These are phyloP conservation scores for Heimioporus sp. DNA, from an alignment of 768 basidiomycete genomes.

Conservation along the genomic window DNA sequence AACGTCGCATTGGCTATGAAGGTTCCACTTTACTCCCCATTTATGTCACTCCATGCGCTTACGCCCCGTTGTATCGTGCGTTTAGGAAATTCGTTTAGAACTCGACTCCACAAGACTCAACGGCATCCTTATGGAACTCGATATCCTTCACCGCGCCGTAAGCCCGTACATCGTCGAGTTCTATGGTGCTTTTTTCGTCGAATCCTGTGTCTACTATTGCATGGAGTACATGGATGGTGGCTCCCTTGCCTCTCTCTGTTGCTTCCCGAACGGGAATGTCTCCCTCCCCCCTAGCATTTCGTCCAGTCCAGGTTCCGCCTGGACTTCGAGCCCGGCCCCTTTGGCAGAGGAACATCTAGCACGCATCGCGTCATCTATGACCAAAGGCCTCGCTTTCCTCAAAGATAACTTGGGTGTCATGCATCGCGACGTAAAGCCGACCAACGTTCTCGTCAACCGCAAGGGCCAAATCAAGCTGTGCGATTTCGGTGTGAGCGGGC, in stretches of 20 bases:
- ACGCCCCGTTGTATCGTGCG: neutral
- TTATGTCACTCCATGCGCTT: constrained; percentile 8
- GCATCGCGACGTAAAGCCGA: constrained; percentile 88
- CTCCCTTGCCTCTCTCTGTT: constrained; percentile 73
- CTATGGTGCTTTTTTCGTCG: constrained; percentile 98
- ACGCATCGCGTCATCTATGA: constrained; percentile 78
- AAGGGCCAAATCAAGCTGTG: constrained; percentile 92
- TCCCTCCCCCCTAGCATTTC: constrained; percentile 33
- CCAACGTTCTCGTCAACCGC: constrained; percentile 87
- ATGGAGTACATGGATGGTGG: constrained; percentile 99
- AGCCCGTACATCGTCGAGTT: constrained; percentile 96
- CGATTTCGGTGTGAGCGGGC: constrained; percentile 98
- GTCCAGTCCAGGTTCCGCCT: constrained; percentile 31
- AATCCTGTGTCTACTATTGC: constrained; percentile 99
- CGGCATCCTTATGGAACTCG: constrained; percentile 98
- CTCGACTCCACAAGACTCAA: constrained; percentile 91
- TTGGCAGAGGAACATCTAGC: constrained; percentile 79
- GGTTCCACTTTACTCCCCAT: constrained; percentile 43
- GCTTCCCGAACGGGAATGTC: constrained; percentile 45
- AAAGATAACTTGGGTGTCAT: constrained; percentile 93
- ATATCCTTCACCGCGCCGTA: constrained; percentile 92
- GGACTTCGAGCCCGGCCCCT: constrained; percentile 34
- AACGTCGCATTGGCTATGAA: constrained; percentile 99
- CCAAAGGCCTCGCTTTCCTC: constrained; percentile 88
- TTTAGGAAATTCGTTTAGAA: constrained; percentile 94